Evolutionary conservation across 139 green algal species (phyloP).

Genomic region (Desmodesmus armatus): DNA sequence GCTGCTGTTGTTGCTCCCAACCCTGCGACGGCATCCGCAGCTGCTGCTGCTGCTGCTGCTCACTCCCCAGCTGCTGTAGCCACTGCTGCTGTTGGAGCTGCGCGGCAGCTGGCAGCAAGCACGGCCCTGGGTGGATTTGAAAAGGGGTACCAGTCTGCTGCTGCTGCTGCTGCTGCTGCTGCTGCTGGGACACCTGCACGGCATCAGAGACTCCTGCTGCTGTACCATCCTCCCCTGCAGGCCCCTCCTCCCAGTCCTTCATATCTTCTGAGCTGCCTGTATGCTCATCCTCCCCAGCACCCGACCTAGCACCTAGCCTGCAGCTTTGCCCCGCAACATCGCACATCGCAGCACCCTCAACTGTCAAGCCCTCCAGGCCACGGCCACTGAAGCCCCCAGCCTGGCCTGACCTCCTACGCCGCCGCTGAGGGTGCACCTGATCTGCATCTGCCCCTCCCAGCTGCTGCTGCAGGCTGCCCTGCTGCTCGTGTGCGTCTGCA

Average conservation of each 20-base stretch:
- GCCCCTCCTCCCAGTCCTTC: too few relatives aligned
- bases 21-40: too few relatives aligned
- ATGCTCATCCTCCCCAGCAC: too few relatives aligned
- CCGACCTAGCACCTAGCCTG: too few relatives aligned
- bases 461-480: background rate
- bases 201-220: background rate
- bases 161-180: conserved; percentile 26
- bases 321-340: too few relatives aligned
- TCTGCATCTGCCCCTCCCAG: background rate
- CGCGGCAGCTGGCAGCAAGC: background rate
- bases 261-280: too few relatives aligned
- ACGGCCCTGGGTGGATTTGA: too few relatives aligned
- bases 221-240: too few relatives aligned
- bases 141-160: too few relatives aligned
- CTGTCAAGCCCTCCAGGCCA: too few relatives aligned
- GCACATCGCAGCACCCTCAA: too few relatives aligned
- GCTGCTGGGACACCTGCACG: background rate
- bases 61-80: too few relatives aligned
- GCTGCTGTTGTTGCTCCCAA: background rate
- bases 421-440: conserved; percentile 18
- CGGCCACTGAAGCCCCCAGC: background rate
- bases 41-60: conserved; percentile 18
- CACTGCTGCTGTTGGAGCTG: background rate
- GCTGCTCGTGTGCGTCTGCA: background rate
- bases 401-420: background rate